A percentile compares a stretch with the other conserved stretches of the same genome.
These are phyloP conservation scores for Stereocaulon alpinum DNA, from an alignment of 495 filamentous ascomycete species.

Conservation along the genomic window DNA sequence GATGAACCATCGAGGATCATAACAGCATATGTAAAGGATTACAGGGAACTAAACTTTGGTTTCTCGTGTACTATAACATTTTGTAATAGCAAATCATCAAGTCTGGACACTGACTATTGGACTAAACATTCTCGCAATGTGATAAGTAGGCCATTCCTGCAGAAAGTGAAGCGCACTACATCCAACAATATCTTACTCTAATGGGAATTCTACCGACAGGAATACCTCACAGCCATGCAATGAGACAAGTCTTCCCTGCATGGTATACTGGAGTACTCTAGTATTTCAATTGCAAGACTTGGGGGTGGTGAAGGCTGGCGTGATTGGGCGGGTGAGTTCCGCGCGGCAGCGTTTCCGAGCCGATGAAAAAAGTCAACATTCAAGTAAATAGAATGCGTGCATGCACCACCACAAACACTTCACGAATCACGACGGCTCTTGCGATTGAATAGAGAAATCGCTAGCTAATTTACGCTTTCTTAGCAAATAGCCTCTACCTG, in stretches of 20 bases:
- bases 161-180: background rate
- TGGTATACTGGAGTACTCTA: background rate
- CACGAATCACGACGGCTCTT: background rate
- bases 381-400: background rate
- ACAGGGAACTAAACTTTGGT: no score
- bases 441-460: no score
- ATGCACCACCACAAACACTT: background rate
- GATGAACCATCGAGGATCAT: no score
- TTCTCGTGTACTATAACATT: no score
- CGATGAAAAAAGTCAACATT: conserved; percentile 5
- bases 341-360: conserved; percentile 4
- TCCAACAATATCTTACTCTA: no score
- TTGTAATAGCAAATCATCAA: background rate
- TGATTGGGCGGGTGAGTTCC: background rate
- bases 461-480: background rate
- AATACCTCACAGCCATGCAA: background rate
- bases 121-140: background rate
- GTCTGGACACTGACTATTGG: background rate
- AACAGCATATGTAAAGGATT: no score
- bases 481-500: background rate
- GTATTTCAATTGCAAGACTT: background rate
- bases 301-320: background rate
- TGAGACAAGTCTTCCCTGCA: background rate
- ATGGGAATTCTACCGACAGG: no score
- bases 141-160: background rate